These are phyloP conservation scores for Ceratobasidium sp. DNA, from an alignment of 1,284 basidiomycete species.

Conservation along the genomic window DNA sequence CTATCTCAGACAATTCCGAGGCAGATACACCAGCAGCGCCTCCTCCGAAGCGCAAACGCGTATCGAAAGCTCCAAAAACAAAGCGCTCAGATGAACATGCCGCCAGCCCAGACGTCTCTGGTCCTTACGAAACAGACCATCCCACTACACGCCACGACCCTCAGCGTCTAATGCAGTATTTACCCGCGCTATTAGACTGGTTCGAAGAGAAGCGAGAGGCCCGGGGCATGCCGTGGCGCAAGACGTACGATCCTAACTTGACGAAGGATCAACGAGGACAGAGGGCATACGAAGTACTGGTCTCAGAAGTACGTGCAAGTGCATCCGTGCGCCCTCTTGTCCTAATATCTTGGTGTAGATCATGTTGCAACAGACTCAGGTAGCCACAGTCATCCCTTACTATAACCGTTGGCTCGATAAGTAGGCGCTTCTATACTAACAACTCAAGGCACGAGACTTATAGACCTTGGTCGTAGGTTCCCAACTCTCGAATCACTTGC, in stretches of 20 bases:
- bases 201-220: slow-evolving; percentile 70
- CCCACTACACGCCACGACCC: slow-evolving; percentile 36
- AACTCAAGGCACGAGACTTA: neutral
- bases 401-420: slow-evolving; percentile 87
- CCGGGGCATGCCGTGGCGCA: slow-evolving; percentile 90
- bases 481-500: slow-evolving; percentile 86
- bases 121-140: slow-evolving; percentile 19
- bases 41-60: slow-evolving; percentile 20
- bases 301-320: slow-evolving; percentile 44
- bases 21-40: slow-evolving; percentile 4
- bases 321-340: slow-evolving; percentile 19
- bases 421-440: slow-evolving; percentile 57
- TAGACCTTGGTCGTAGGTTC: slow-evolving; percentile 65
- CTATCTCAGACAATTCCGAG: slow-evolving; percentile 22
- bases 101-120: neutral
- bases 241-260: slow-evolving; percentile 69
- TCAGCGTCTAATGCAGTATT: slow-evolving; percentile 42
- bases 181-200: slow-evolving; percentile 63
- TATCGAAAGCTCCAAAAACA: slow-evolving; percentile 1
- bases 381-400: slow-evolving; percentile 89
- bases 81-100: neutral
- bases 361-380: slow-evolving; percentile 98
- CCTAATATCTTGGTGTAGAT: slow-evolving; percentile 89
- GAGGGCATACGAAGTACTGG: slow-evolving; percentile 79
- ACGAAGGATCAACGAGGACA: slow-evolving; percentile 69